Base-by-base conservation (phyloP, 805 yeast genomes). In the Saturnispora silvae region DNA sequence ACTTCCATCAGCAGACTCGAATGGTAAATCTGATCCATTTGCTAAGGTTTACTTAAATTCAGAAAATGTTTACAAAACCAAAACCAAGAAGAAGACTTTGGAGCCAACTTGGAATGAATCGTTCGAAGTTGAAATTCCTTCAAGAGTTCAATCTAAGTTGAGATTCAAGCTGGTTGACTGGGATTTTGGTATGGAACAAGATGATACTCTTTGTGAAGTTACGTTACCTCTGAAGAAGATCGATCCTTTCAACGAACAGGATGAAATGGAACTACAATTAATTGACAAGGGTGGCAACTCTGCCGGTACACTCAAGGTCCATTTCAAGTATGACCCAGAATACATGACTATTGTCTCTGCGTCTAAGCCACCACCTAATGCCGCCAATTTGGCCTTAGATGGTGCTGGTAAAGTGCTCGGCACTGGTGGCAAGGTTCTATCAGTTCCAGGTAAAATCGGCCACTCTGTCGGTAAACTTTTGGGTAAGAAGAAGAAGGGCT, bases 11-110 rank as follows among this genome's bases (percentile, higher is more conserved):
- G 94, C 87, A n/a, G 99, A 92, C 60, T 65, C 82, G 22, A 80
- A 79, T 48, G 97, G 97, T 35, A 81, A 81, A 55, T 84, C 96
- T 3, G 99, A 92, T 60, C 99, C 99, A 38, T 89, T 77, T 56
- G 68, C 76, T 42, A 72, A 76, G 50, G 68, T 85, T 44, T 76
- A 67, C 51, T 53, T 84, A 49, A 77, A 87, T 59, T 78, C 78
- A 28, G 65, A 64, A 13, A 68, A 68, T 37, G 65, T 81, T 42
- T 76, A 63, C 65, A 85, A 84, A 64, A 72, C 95, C 26, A 79
- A 83, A 60, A 78, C 78, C 20, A 65, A 73, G 43, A 92, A 87
- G 69, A 86, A 80, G 68, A 85, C 96, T 0, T 67, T 92, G 48
- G 72, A 81, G 41, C 99, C 99, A n/a, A 71, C 63, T 2, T 92